These are phyloP conservation scores for Verticillium albo-atrum DNA, from an alignment of 2,329 filamentous ascomycete species.

Conservation along the genomic window DNA sequence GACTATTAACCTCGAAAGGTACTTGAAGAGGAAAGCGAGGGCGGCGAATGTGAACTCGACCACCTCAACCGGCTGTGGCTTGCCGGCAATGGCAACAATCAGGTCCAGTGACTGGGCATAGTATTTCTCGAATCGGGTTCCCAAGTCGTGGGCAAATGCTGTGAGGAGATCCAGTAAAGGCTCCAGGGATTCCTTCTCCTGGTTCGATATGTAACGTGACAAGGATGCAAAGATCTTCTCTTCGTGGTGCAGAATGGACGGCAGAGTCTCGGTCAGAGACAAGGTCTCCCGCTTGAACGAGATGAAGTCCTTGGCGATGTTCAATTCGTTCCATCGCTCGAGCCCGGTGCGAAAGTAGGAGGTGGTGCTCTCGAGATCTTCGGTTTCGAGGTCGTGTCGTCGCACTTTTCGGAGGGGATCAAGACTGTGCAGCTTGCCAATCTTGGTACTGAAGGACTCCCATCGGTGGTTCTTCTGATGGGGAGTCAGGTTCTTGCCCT, in stretches of 20 bases:
- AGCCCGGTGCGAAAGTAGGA: constrained; percentile 83
- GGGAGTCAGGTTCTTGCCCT: constrained; percentile 64
- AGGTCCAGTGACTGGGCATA: constrained; percentile 72
- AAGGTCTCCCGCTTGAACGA: constrained; percentile 70
- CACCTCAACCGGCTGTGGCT: constrained; percentile 75
- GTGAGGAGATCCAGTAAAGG: constrained; percentile 83
- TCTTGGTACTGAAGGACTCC: constrained; percentile 86
- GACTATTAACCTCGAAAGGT: constrained; percentile 81
- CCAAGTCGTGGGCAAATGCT: constrained; percentile 92
- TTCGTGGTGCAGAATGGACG: constrained; percentile 89
- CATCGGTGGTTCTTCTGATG: constrained; percentile 84
- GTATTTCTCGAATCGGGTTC: constrained; percentile 80
- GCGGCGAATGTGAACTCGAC: constrained; percentile 97
- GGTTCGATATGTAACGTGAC: constrained; percentile 68
- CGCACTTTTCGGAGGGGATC: constrained; percentile 89
- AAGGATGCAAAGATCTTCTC: constrained; percentile 77
- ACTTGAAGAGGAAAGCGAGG: constrained; percentile 95
- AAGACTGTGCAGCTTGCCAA: constrained; percentile 82
- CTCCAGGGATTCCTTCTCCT: constrained; percentile 77
- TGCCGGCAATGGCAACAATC: constrained; percentile 73
- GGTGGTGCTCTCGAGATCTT: constrained; percentile 70
- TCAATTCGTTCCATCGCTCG: constrained; percentile 87
- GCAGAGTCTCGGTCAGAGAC: constrained; percentile 81
- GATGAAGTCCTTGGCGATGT: constrained; percentile 77
- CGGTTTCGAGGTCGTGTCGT: constrained; percentile 75